Evolutionary conservation across 306 rosid species (phyloP).

Genomic region (Canavalia ensiformis): DNA sequence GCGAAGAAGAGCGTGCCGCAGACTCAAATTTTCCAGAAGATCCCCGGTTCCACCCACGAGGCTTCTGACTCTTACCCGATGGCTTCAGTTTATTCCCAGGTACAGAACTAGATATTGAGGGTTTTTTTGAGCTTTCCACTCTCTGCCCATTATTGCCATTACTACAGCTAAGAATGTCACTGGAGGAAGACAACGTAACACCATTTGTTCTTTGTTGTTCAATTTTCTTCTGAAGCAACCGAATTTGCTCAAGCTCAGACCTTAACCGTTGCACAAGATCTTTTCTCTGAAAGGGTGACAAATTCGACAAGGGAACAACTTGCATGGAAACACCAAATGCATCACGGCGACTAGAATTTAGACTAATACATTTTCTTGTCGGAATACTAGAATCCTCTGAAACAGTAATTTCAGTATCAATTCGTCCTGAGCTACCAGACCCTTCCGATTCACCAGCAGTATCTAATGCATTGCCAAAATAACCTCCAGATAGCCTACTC

Average conservation of each 20-base stretch:
- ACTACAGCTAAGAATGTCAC: constrained; percentile 78
- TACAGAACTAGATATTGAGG: constrained; percentile 50
- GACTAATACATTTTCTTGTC: constrained; percentile 66
- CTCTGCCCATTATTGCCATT: constrained; percentile 60
- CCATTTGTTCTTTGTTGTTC: constrained; percentile 64
- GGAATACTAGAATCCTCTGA: constrained; percentile 78
- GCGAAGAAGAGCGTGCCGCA: constrained; percentile 46
- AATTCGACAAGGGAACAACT: constrained; percentile 67
- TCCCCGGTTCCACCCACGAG: constrained; percentile 60
- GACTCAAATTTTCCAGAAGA: constrained; percentile 67
- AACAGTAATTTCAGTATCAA: constrained; percentile 72
- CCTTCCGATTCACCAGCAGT: constrained; percentile 80
- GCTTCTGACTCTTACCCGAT: constrained; percentile 50
- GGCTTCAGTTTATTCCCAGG: constrained; percentile 51
- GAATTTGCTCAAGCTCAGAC: constrained; percentile 76
- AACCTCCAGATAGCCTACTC: constrained; percentile 66
- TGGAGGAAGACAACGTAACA: constrained; percentile 73
- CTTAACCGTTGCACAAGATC: constrained; percentile 60
- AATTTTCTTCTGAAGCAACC: constrained; percentile 66
- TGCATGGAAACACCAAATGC: constrained; percentile 57
- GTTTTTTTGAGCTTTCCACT: constrained; percentile 54
- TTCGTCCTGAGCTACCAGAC: constrained; percentile 78
- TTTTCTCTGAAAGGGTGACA: constrained; percentile 62
- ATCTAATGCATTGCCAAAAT: constrained; percentile 59
- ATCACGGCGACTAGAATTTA: constrained; percentile 56